Base-by-base conservation (phyloP, 129 eudicot species). In the Lactuca sativa region DNA sequence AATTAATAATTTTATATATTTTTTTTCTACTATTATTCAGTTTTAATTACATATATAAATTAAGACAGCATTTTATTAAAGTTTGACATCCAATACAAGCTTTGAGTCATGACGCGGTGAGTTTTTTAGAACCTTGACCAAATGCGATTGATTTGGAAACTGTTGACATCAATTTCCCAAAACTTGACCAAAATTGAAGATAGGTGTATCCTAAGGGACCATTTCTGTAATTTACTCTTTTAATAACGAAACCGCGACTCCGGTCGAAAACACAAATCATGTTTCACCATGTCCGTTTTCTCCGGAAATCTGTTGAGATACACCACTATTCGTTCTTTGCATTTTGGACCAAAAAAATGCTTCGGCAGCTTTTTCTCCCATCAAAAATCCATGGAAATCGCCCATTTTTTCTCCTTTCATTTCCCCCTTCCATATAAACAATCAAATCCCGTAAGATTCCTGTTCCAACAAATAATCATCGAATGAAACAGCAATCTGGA, bases 401-500 rank as follows among this genome's bases (percentile, higher is more conserved):
- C 38, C 63, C 55, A 36, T 59, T 58, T 43, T 67, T 75, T 59
- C 74, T 75, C 74, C 15, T 48, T 59, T 75, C 74, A 37, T 59
- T 67, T 55, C 14, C 68, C 51, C 60, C 33, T 58, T 58, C 59
- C 3, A 16, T 76, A 76, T 69, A 49, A 59, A 67, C 74, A 36
- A 52, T 6, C 11, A 3, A 59, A 49, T 75, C 37, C 11, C n/a
- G 41, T 17, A 33, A 32, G 59, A 59, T n/a, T 59, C 16, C 9
- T 16, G 48, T 59, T 71, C n/a, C 61, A 43, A 67, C 63, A 75
- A 9, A 31, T 44, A 33, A 67, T 51, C 40, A 59, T 9, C 40
- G 11, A 59, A 32, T 9, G 41, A 75, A 67, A 12, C 1, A 5
- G 25, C 31, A 33, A 66, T 49, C 40, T 0, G 18, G 36, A 37